Conservation (phyloP, 345 rosid species). For the Murraya koenigii region DNA sequence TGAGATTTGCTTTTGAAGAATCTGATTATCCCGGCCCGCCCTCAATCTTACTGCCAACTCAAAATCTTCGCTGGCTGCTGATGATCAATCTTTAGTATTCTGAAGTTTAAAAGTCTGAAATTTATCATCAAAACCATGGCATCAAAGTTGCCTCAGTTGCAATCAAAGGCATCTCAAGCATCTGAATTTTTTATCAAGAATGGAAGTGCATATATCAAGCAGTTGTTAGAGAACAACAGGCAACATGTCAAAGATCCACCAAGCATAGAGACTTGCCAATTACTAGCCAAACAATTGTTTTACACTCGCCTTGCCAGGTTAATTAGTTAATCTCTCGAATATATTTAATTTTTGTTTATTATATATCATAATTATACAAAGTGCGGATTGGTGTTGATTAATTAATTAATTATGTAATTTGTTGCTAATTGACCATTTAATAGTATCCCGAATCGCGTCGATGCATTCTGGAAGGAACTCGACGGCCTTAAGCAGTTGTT, state of each 20-base stretch:
- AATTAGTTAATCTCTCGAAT: not conserved
- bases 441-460: constrained; percentile 38
- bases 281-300: constrained; percentile 39
- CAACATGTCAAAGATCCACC: constrained; percentile 43
- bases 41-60: not conserved
- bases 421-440: not conserved
- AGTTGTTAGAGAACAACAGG: constrained; percentile 40
- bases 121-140: constrained; percentile 23
- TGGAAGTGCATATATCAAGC: constrained; percentile 41
- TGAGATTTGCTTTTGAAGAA: not conserved
- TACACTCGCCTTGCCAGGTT: constrained; percentile 51
- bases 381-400: too few relatives aligned
- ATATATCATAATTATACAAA: too few relatives aligned
- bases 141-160: constrained; percentile 38
- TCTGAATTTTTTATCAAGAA: constrained; percentile 32
- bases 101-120: not conserved
- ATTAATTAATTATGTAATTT: not conserved
- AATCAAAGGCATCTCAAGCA: constrained; percentile 34
- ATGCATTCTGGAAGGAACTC: constrained; percentile 49
- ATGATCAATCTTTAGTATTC: not conserved
- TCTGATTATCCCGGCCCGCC: not conserved
- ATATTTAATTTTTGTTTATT: too few relatives aligned
- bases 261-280: constrained; percentile 33
- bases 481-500: constrained; percentile 32
- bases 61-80: not conserved